phyloP scores from a whole-genome alignment of 306 rosid species.

The Pterocarpus macrocarpus region DNA sequence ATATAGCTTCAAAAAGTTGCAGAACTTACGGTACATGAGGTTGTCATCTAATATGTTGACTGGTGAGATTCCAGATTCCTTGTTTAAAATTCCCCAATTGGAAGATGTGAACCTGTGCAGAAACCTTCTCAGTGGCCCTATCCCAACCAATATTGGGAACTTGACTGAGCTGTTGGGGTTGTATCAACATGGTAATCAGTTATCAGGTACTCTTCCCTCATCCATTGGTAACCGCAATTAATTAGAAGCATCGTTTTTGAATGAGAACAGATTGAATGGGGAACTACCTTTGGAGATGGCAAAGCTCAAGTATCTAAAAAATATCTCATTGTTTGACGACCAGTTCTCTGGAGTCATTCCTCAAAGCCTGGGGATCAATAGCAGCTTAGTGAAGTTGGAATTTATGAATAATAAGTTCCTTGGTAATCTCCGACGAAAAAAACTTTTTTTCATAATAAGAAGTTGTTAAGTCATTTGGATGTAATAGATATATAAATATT shows the following conservation, averaged over 20 bases:
- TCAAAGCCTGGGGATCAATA: not conserved
- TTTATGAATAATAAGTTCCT: not conserved
- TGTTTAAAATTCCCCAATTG: slow-evolving; percentile 54
- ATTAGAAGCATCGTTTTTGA: slow-evolving; percentile 49
- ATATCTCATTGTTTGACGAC: slow-evolving; percentile 58
- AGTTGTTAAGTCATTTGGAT: no score
- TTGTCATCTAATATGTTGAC: slow-evolving; percentile 46
- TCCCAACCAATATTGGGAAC: slow-evolving; percentile 63
- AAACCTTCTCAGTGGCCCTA: slow-evolving; percentile 55
- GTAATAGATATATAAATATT: no score
- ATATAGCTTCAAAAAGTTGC: slow-evolving; percentile 36
- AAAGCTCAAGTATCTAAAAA: slow-evolving; percentile 61
- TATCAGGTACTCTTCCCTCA: slow-evolving; percentile 59
- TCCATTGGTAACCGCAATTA: slow-evolving; percentile 60
- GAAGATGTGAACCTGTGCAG: slow-evolving; percentile 45
- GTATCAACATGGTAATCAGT: slow-evolving; percentile 43
- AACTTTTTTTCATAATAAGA: no score
- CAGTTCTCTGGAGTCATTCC: slow-evolving; percentile 57
- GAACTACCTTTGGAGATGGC: slow-evolving; percentile 62
- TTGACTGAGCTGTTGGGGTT: slow-evolving; percentile 46
- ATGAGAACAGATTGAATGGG: slow-evolving; percentile 50
- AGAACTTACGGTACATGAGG: slow-evolving; percentile 37
- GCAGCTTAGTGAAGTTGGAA: slow-evolving; percentile 11
- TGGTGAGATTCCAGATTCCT: slow-evolving; percentile 58
- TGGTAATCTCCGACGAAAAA: slow-evolving; percentile 39